phyloP scores from a whole-genome alignment of 2,329 filamentous ascomycete genomes.

The Stachybotrys chartarum region DNA sequence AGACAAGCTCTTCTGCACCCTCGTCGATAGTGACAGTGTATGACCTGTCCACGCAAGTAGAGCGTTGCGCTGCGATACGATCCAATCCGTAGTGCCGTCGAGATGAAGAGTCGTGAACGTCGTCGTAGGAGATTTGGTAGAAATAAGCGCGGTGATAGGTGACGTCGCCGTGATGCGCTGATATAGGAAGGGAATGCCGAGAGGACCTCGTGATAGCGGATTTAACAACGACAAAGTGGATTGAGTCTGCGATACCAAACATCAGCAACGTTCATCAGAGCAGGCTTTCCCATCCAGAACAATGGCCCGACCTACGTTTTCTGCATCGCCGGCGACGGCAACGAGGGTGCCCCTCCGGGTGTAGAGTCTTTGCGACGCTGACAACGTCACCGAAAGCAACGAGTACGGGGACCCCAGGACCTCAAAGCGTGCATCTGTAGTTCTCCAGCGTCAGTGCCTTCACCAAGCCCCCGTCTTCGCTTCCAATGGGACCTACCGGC shows the following conservation, averaged over 20 bases:
- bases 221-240: conserved; percentile 85
- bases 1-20: conserved; percentile 66
- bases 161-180: conserved; percentile 83
- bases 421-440: conserved; percentile 87
- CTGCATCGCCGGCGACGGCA: conserved; percentile 79
- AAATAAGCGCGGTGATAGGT: conserved; percentile 81
- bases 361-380: conserved; percentile 88
- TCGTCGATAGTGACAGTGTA: conserved; percentile 68
- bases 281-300: not conserved
- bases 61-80: conserved; percentile 78
- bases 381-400: conserved; percentile 85
- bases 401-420: conserved; percentile 89
- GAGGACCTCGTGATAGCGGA: conserved; percentile 68
- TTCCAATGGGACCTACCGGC: conserved; percentile 33
- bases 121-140: conserved; percentile 77
- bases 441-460: conserved; percentile 6
- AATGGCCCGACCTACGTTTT: conserved; percentile 57
- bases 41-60: conserved; percentile 96
- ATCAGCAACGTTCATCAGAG: conserved; percentile 3
- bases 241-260: conserved; percentile 52
- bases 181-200: conserved; percentile 92
- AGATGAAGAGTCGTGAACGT: conserved; percentile 84
- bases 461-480: not conserved
- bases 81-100: conserved; percentile 93
- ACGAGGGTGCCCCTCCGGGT: conserved; percentile 88